phyloP scores from a whole-genome alignment of 371 early-diverging fungal genomes.

The Mucor lusitanicus region DNA sequence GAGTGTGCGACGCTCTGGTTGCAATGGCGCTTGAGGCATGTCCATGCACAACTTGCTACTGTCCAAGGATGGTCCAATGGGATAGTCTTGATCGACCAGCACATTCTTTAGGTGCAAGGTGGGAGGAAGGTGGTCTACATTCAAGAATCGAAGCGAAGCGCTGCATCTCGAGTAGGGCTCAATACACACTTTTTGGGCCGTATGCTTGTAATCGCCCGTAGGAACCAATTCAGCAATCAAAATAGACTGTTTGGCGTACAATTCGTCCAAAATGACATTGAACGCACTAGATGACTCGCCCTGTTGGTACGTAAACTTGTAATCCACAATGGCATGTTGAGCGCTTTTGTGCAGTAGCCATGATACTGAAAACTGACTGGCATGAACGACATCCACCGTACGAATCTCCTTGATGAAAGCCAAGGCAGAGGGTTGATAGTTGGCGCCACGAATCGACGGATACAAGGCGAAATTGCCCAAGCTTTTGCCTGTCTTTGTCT shows the following conservation, averaged over 20 bases:
- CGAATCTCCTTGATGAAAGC: constrained; percentile 10
- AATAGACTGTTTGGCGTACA: not conserved
- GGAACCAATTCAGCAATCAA: constrained; percentile 17
- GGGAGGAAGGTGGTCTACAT: not conserved
- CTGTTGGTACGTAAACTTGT: not conserved
- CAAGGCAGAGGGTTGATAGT: not conserved
- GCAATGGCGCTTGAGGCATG: not conserved
- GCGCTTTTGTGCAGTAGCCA: not conserved
- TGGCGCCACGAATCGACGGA: not conserved
- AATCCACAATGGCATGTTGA: not conserved
- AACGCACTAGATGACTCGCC: not conserved
- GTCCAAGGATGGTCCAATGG: not conserved
- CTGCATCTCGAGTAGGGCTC: constrained; percentile 5
- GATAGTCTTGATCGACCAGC: not conserved
- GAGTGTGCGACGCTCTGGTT: not conserved
- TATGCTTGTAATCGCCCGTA: not conserved
- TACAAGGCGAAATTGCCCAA: constrained; percentile 6
- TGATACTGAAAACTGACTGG: constrained; percentile 9
- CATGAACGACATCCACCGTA: not conserved
- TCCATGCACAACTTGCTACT: not conserved
- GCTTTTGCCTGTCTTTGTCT: not conserved
- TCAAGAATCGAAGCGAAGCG: constrained; percentile 15
- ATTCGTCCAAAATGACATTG: not conserved
- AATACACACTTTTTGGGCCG: not conserved
- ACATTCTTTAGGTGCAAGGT: not conserved